Evolutionary conservation across 139 green algal genomes (phyloP), one percentile per base, ranked within the genome.

Genomic region (Axilococcus clingmanii): DNA sequence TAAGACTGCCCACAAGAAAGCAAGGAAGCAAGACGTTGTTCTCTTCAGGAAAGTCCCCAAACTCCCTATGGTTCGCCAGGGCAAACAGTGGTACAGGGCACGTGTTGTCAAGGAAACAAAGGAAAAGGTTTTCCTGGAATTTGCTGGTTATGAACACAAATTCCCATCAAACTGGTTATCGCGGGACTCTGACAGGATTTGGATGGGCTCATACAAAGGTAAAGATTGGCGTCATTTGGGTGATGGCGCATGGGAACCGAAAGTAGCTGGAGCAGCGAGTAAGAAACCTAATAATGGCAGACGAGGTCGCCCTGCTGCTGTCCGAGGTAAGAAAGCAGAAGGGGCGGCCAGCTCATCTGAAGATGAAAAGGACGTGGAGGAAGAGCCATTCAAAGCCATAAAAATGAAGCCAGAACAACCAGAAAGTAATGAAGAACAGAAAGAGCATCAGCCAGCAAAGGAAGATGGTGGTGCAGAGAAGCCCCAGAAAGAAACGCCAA

Each of bases 221-320:
- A 77, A 72, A 51, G 81, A 87, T 46, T 90, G 81, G 81, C 65
- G 66, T 30, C 68, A 90, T 52, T 58, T 88, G 65, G 71, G 80
- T 0, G 76, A 78, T 4, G 80, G 80, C 14, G 76, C 79, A 9
- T 88, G 80, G 80, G 80, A 84, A 33, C 80, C 80, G 27, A 86
- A 77, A 65, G 40, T 45, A 17, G 42, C 12, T 17, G 25, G 11
- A 38, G 9, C 33, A 38, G 33, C 33, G 33, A 38, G 12, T 12
- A 38, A 38, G 33, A 38, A 38, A 38, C 33, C 33, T 38, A 38
- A 12, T 17, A 38, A 38, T 9, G 33, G 9, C 9, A 17, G 9
- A 12, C 33, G 12, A 17, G 9, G 33, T 38, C 9, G 33, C 12
- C 12, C 33, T 17, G 33, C 9, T 38, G 12, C 12, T 38, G 33